Base-by-base conservation (phyloP, 1,139 yeast genomes). In the Blastobotrys ciferrii region DNA sequence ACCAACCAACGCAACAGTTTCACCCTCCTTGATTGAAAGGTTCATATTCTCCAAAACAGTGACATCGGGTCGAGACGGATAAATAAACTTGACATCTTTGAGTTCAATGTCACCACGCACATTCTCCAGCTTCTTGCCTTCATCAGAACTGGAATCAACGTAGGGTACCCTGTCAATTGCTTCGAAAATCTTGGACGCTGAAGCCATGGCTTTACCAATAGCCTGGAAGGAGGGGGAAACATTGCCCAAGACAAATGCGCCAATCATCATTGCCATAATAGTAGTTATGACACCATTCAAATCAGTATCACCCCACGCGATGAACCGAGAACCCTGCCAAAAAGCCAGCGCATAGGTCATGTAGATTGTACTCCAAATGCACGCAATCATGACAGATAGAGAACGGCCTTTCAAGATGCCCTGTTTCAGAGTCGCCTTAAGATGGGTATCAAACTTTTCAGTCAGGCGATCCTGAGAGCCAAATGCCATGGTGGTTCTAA, bases 61-160 rank as follows among this genome's bases (percentile, higher is more conserved):
- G 47, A 85, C 87, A 50, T 82, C 79, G n/a, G 87, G 87, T 52
- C 97, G 77, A 0, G 95, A 82, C n/a, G 97, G 96, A 65, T 91
- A 91, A 49, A 82, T 73, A 68, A 91, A 91, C 2, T 70, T 73
- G 46, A 50, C 36, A 31, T 50, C 38, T 25, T 40, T 44, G 61
- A 92, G 84, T 53, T 74, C 79, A 47, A 91, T 80, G 47, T 80
- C 69, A n/a, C 77, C 76, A 11, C 72, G 65, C 2, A 78, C 61
- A 5, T 61, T 59, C 9, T 56, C 63, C 39, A 58, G 51, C 23
- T 65, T 72, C 17, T 56, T 58, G 9, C 73, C 74, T 5, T 57
- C 52, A 4, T 57, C 59, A 20, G 53, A 46, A 3, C 57, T 55
- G 5, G 71, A 56, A 52, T 71, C 74, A 39, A 72, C 68, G 14